Conservation (phyloP, 78 protist genomes). For the Dictyostelium citrinum region DNA sequence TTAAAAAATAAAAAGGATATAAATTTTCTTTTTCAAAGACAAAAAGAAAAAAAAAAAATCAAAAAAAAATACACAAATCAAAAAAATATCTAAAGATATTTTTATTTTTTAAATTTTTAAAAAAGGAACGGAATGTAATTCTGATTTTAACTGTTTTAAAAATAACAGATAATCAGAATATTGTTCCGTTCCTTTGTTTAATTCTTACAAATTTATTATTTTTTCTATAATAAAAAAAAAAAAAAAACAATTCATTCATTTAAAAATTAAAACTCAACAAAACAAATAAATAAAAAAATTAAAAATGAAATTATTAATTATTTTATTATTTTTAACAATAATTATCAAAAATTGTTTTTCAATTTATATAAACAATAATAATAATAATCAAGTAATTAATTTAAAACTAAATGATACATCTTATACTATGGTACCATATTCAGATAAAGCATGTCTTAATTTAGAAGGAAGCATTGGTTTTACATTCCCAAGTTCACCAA, state of each 20-base stretch:
- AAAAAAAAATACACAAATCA: not conserved
- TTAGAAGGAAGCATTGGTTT: not conserved
- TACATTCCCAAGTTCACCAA: not conserved
- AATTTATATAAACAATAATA: not conserved
- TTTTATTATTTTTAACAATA: not conserved
- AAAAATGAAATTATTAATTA: not conserved
- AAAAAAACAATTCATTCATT: not conserved
- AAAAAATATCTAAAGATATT: not conserved
- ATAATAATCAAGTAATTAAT: no score
- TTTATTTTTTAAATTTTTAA: not conserved
- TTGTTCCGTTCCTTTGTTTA: not conserved
- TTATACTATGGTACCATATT: not conserved
- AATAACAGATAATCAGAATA: not conserved
- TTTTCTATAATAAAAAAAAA: not conserved
- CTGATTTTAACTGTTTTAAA: not conserved
- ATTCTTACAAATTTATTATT: not conserved
- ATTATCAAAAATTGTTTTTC: not conserved
- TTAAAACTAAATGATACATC: not conserved
- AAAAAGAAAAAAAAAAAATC: no score
- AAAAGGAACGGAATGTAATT: not conserved
- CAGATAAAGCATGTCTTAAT: not conserved
- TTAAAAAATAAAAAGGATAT: no score
- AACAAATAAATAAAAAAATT: not conserved
- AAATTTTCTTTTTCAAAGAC: no score
- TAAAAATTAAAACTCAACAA: not conserved